Conservation (phyloP, 148 eudicot genomes). For the Linanthus parryae region DNA sequence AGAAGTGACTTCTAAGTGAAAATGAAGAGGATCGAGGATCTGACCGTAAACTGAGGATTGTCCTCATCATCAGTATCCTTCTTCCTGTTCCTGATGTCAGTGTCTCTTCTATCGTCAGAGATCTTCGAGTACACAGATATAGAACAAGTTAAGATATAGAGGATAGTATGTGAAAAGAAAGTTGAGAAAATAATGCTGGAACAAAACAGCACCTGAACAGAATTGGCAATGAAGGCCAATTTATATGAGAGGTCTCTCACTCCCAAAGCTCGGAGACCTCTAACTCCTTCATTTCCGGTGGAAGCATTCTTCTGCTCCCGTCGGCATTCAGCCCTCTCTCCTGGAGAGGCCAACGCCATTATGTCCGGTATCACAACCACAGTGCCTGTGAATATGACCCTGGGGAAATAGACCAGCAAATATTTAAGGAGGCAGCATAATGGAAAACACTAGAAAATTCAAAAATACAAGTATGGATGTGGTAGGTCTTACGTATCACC, state of each 20-base stretch:
- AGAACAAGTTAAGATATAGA: neutral
- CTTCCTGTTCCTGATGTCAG: slow-evolving; percentile 71
- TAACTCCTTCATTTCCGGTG: slow-evolving; percentile 80
- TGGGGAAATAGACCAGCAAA: slow-evolving; percentile 16
- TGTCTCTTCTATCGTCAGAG: slow-evolving; percentile 82
- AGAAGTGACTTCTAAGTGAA: too few relatives aligned
- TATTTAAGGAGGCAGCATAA: neutral
- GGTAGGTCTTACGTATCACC: slow-evolving; percentile 76
- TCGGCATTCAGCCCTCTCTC: slow-evolving; percentile 91
- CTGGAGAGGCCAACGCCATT: slow-evolving; percentile 87
- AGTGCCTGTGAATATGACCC: slow-evolving; percentile 89
- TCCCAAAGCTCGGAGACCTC: slow-evolving; percentile 87
- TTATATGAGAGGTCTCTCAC: slow-evolving; percentile 94
- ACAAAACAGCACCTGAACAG: slow-evolving; percentile 66
- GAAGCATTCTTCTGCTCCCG: slow-evolving; percentile 52
- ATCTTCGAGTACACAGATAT: slow-evolving; percentile 27
- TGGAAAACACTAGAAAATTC: neutral
- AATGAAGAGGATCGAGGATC: too few relatives aligned
- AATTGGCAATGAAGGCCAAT: slow-evolving; percentile 91
- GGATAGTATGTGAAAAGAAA: neutral
- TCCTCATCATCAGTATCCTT: slow-evolving; percentile 74
- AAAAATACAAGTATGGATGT: neutral
- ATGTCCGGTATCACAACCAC: slow-evolving; percentile 95
- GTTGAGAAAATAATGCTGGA: neutral
- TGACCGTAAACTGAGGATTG: slow-evolving; percentile 62